Conservation (phyloP, 140 eudicot genomes). For the Senecio squalidus region DNA sequence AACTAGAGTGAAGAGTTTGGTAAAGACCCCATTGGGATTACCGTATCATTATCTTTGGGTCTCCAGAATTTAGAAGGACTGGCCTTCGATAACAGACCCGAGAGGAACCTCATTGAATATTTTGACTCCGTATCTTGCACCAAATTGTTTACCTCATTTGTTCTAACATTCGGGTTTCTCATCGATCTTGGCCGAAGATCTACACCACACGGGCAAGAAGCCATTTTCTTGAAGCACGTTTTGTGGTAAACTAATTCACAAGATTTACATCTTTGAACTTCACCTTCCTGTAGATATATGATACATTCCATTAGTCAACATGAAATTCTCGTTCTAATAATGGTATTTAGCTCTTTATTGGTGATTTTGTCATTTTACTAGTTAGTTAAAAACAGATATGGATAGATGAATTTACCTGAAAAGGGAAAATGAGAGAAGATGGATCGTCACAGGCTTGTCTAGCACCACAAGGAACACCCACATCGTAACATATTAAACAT, state of each 20-base stretch:
- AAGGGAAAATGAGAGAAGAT: constrained; percentile 94
- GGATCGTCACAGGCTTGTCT: constrained; percentile 89
- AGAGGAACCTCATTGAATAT: constrained; percentile 38
- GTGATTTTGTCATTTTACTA: background rate
- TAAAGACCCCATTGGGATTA: constrained; percentile 80
- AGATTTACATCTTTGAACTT: constrained; percentile 64
- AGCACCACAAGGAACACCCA: constrained; percentile 88
- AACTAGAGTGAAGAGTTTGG: constrained; percentile 55
- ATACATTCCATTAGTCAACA: background rate
- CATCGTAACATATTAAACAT: constrained; percentile 90
- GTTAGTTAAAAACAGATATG: background rate
- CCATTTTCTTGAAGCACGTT: constrained; percentile 51
- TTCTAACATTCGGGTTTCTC: constrained; percentile 4
- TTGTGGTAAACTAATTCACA: constrained; percentile 77
- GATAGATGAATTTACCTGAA: constrained; percentile 54
- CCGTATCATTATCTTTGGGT: constrained; percentile 30
- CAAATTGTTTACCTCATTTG: constrained; percentile 21
- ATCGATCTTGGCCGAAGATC: constrained; percentile 23
- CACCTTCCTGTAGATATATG: constrained; percentile 56
- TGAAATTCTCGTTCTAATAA: background rate
- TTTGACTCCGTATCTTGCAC: constrained; percentile 33
- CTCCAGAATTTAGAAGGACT: constrained; percentile 35
- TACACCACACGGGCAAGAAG: constrained; percentile 67
- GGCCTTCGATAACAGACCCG: constrained; percentile 54
- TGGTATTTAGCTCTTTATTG: no score